Percentiles rank a stretch among this genome's conserved stretches.
These are phyloP conservation scores for Kondoa subrosea DNA, from an alignment of 768 basidiomycete species.

Conservation along the genomic window DNA sequence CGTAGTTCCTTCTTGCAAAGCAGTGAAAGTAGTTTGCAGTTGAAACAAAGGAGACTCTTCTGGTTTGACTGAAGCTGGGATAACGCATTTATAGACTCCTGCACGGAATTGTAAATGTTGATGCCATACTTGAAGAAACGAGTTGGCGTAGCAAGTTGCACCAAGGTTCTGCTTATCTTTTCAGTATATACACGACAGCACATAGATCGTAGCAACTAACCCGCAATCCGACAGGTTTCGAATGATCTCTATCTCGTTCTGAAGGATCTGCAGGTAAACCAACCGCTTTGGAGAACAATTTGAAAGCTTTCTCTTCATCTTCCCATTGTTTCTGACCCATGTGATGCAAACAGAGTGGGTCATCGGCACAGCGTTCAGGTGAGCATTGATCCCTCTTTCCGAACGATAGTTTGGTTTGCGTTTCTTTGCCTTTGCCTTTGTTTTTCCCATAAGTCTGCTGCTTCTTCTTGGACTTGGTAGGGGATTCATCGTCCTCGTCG, in stretches of 20 bases:
- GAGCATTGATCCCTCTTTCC: background rate
- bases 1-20: constrained; percentile 55
- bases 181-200: background rate
- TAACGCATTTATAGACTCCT: constrained; percentile 63
- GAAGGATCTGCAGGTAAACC: background rate
- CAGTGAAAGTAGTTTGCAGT: constrained; percentile 47
- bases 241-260: background rate
- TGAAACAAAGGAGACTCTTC: constrained; percentile 38
- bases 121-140: constrained; percentile 89
- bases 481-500: background rate
- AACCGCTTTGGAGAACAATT: background rate
- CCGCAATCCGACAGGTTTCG: background rate
- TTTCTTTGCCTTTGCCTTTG: background rate
- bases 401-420: background rate
- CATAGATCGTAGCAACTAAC: background rate
- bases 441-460: too few relatives aligned
- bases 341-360: background rate
- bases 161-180: constrained; percentile 57
- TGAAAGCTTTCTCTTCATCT: background rate
- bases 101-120: constrained; percentile 62
- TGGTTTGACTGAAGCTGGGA: constrained; percentile 40
- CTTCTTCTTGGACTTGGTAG: background rate
- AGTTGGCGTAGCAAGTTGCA: constrained; percentile 93
- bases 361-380: background rate
- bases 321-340: background rate